Evolutionary conservation across 164 flowering plant species (phyloP), one percentile per base, ranked within the genome.

Genomic region (Protea cynaroides): DNA sequence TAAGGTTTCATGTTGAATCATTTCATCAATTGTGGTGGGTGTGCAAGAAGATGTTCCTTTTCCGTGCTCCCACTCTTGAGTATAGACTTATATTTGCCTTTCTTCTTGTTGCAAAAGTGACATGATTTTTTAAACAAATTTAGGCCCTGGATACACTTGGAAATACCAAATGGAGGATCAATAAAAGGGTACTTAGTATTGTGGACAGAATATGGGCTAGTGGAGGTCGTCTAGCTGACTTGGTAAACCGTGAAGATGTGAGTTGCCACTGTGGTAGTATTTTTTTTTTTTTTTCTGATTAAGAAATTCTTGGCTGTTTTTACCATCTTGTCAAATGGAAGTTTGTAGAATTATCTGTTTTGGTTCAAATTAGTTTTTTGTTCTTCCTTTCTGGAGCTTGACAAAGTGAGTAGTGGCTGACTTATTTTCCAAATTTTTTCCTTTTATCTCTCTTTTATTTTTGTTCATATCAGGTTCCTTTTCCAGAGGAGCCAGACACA

Each of bases 111-210:
- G 49, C 38, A 6, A 55, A 43, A 46, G 15, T 44, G 44, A 0
- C 36, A 9, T 29, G 38, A 25, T 58, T 55, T 60, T 21, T n/a
- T 43, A 52, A 62, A 65, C 64, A 14, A 59, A 50, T 59, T n/a
- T 81, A 94, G 99, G 97, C 99, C 52, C 75, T 94, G 56, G 83
- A 95, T 85, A 88, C 91, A 2, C 96, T 95, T 61, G 99, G 99
- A 58, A 81, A 72, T 68, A 87, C 96, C 52, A 86, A 80, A 76
- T 95, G 99, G 99, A 85, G 92, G 76, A 67, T 95, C 57, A 92
- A 92, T 65, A 88, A 82, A 63, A 88, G 83, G 77, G 82, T 95
- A 11, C 96, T 92, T 72, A 62, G 73, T 66, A 82, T 95, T 8
- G 67, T 95, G 59, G 99, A 95, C 67, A 79, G 88, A 74, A 76